These are phyloP conservation scores for Pleurotus djamor DNA, from an alignment of 768 basidiomycete species.

Conservation along the genomic window DNA sequence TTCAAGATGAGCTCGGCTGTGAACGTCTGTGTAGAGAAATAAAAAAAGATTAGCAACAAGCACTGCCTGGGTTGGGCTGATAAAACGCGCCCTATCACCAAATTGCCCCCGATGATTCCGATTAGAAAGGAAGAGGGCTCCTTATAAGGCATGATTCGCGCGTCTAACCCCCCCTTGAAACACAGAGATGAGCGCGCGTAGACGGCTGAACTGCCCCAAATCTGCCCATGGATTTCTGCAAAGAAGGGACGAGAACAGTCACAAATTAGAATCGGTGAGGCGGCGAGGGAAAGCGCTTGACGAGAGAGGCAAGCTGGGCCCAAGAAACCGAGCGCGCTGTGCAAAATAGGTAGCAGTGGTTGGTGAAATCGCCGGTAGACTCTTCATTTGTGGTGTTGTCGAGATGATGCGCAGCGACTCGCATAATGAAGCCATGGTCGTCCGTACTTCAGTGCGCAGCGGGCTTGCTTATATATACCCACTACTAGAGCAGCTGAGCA, in stretches of 20 bases:
- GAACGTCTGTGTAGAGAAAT: neutral
- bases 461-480: too few relatives aligned
- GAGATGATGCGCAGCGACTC: too few relatives aligned
- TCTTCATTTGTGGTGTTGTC: too few relatives aligned
- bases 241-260: neutral
- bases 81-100: neutral
- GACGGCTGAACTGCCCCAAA: neutral
- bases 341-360: neutral
- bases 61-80: neutral
- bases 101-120: neutral
- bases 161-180: neutral
- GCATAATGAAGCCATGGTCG: too few relatives aligned
- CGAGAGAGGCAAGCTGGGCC: neutral
- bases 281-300: neutral
- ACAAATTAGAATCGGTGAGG: neutral
- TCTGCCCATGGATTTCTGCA: neutral
- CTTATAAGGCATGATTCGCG: neutral
- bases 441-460: too few relatives aligned
- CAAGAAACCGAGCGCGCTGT: neutral
- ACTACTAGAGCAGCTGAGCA: too few relatives aligned
- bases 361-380: too few relatives aligned
- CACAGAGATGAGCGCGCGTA: neutral
- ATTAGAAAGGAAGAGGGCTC: neutral
- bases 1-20: neutral
- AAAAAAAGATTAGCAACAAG: neutral